A percentile compares a stretch with the other conserved stretches of the same genome.
These are phyloP conservation scores for Plasmodium malariae DNA, from an alignment of 169 alveolate genomes.

Conservation along the genomic window DNA sequence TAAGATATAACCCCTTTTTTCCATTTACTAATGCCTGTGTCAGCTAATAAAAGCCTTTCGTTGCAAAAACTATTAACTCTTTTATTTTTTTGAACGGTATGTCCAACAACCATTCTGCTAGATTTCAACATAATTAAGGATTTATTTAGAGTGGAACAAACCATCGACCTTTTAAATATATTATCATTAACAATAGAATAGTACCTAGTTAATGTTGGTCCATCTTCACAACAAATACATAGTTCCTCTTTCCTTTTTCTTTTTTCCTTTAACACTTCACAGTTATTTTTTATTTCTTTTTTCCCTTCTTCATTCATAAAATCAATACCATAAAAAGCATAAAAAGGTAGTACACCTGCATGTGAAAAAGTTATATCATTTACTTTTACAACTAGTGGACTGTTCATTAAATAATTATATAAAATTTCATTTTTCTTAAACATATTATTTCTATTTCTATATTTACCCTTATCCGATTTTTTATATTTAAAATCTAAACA, in stretches of 20 bases:
- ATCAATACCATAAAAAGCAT: constrained; percentile 52
- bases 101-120: constrained; percentile 61
- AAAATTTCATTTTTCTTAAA: constrained; percentile 27
- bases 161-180: constrained; percentile 16
- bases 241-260: constrained; percentile 7
- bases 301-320: constrained; percentile 67
- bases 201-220: constrained; percentile 69
- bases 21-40: constrained; percentile 70
- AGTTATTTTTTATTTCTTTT: constrained; percentile 56
- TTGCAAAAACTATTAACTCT: constrained; percentile 41
- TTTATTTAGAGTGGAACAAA: constrained; percentile 46
- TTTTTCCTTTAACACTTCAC: constrained; percentile 22
- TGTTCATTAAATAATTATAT: constrained; percentile 43
- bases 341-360: constrained; percentile 73
- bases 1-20: constrained; percentile 45
- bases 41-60: constrained; percentile 35
- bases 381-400: constrained; percentile 48
- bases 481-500: constrained; percentile 33
- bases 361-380: constrained; percentile 66
- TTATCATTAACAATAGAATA: constrained; percentile 19
- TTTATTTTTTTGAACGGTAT: constrained; percentile 47
- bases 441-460: constrained; percentile 39
- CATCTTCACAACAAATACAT: constrained; percentile 49
- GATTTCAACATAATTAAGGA: constrained; percentile 34
- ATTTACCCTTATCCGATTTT: background rate